These are phyloP conservation scores for Stephania japonica DNA, from an alignment of 164 flowering plant genomes.

Conservation along the genomic window DNA sequence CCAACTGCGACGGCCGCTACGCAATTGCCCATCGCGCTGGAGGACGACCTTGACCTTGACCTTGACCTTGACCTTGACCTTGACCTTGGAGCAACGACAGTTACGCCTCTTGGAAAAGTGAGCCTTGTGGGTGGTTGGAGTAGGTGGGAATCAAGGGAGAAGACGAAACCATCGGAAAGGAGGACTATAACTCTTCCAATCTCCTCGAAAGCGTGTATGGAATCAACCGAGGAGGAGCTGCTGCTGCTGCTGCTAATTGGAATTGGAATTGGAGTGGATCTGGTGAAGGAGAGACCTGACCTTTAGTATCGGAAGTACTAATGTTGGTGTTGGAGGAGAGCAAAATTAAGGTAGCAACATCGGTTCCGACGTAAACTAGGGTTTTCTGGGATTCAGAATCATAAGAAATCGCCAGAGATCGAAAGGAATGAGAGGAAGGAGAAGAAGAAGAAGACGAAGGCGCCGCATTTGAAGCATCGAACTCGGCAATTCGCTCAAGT, in stretches of 20 bases:
- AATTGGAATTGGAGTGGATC: slow-evolving; percentile 24
- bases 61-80: slow-evolving; percentile 7
- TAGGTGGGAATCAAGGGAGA: slow-evolving; percentile 37
- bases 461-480: slow-evolving; percentile 32
- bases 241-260: slow-evolving; percentile 20
- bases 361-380: slow-evolving; percentile 59
- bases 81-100: slow-evolving; percentile 36
- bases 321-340: slow-evolving; percentile 34
- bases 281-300: slow-evolving; percentile 21
- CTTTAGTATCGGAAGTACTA: slow-evolving; percentile 10
- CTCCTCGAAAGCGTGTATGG: slow-evolving; percentile 33
- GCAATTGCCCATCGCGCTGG: slow-evolving; percentile 25
- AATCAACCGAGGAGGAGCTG: slow-evolving; percentile 23
- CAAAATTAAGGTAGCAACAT: slow-evolving; percentile 44
- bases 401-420: slow-evolving; percentile 37
- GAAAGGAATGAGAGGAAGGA: slow-evolving; percentile 19
- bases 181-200: slow-evolving; percentile 34
- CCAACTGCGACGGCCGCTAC: slow-evolving; percentile 48
- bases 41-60: slow-evolving; percentile 15
- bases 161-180: slow-evolving; percentile 48
- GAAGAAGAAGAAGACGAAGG: slow-evolving; percentile 6
- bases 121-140: slow-evolving; percentile 36
- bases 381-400: slow-evolving; percentile 38
- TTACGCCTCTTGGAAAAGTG: slow-evolving; percentile 39
- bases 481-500: slow-evolving; percentile 44